A percentile compares a stretch with the other conserved stretches of the same genome.
phyloP scores from a whole-genome alignment of 2,329 filamentous ascomycete species.

The Endothia cerciana region DNA sequence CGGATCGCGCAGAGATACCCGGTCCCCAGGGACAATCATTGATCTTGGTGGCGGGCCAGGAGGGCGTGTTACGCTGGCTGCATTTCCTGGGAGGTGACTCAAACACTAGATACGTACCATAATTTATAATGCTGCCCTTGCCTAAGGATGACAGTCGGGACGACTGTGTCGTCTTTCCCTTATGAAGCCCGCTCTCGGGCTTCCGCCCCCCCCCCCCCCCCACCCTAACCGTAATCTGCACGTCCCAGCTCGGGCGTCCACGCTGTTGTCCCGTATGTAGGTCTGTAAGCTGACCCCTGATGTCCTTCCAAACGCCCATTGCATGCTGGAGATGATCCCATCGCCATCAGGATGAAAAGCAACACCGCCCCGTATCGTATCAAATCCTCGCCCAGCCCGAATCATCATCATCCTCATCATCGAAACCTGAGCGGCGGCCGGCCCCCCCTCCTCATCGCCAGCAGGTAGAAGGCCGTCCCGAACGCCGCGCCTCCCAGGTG shows the following conservation, averaged over 20 bases:
- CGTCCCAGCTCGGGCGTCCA: neutral
- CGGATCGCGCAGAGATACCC: conserved; percentile 47
- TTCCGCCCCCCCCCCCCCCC: too few relatives aligned
- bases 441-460: conserved; percentile 25
- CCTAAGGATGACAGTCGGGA: too few relatives aligned
- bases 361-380: neutral
- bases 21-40: conserved; percentile 51
- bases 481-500: conserved; percentile 34
- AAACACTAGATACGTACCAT: neutral
- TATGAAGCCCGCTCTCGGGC: too few relatives aligned
- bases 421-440: neutral
- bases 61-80: too few relatives aligned
- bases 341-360: too few relatives aligned
- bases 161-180: too few relatives aligned
- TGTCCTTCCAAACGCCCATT: neutral
- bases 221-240: neutral
- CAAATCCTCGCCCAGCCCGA: neutral
- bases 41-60: conserved; percentile 11
- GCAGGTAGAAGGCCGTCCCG: conserved; percentile 31
- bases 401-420: neutral
- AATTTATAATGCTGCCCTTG: neutral
- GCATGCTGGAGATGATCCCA: neutral
- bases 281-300: neutral
- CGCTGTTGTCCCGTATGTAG: neutral
- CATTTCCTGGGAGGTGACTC: neutral